Percentiles rank a stretch among this genome's conserved stretches.
phyloP scores from a whole-genome alignment of 2,329 filamentous ascomycete genomes.

The Fonsecaea pedrosoi region DNA sequence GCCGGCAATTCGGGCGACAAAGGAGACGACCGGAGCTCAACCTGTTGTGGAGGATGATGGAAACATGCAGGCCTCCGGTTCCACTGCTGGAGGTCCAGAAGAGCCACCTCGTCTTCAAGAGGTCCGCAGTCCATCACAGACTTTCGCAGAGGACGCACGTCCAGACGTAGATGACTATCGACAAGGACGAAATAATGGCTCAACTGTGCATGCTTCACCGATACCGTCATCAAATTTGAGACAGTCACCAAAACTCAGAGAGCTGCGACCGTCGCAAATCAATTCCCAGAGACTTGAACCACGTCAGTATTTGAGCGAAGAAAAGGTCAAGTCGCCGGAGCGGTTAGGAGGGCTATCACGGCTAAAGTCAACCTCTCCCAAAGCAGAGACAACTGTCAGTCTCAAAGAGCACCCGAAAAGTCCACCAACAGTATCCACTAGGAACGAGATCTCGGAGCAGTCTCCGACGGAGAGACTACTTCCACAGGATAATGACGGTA shows the following conservation, averaged over 20 bases:
- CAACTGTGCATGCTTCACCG: neutral
- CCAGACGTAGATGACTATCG: neutral
- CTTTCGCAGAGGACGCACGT: neutral
- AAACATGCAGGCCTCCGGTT: neutral
- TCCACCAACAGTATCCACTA: neutral
- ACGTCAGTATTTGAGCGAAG: neutral
- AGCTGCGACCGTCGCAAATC: conserved; percentile 17
- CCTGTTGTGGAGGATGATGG: neutral
- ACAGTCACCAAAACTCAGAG: conserved; percentile 9
- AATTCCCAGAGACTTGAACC: conserved; percentile 8
- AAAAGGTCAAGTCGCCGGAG: neutral
- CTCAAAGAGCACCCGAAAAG: neutral
- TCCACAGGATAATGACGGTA: neutral
- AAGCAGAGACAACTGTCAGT: neutral
- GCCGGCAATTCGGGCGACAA: conserved; percentile 2
- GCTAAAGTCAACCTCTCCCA: neutral
- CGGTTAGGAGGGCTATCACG: neutral
- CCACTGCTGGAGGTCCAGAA: neutral
- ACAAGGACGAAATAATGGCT: neutral
- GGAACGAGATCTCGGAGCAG: neutral
- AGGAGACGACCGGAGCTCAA: neutral
- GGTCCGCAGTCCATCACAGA: neutral
- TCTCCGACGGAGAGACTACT: neutral
- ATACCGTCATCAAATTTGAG: neutral
- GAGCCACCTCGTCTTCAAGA: neutral